phyloP scores from a whole-genome alignment of 2,329 filamentous ascomycete species.

The Trichoderma afroharzianum region DNA sequence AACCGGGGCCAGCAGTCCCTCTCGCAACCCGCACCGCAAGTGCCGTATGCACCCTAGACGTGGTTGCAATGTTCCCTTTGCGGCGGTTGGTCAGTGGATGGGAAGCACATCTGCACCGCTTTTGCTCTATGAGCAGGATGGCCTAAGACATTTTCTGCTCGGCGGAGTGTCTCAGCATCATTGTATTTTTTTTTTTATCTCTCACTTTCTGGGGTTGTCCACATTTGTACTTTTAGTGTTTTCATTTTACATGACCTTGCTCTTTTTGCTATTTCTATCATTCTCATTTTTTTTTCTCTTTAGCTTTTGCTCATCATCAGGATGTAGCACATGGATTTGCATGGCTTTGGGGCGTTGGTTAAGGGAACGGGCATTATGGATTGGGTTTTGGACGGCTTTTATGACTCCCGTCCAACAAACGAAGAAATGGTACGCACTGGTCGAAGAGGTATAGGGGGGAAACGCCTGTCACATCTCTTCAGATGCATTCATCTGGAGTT shows the following conservation, averaged over 20 bases:
- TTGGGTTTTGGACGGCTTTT: conserved; percentile 4
- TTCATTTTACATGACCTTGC: background rate
- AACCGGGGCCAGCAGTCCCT: conserved; percentile 29
- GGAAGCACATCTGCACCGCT: background rate
- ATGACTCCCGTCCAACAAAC: background rate
- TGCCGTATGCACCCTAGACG: conserved; percentile 36
- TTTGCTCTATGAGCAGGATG: background rate
- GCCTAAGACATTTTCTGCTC: background rate
- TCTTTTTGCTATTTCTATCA: conserved; percentile 6
- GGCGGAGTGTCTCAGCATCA: background rate
- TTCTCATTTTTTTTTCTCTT: background rate
- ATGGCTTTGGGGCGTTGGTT: conserved; percentile 31
- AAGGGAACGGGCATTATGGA: conserved; percentile 18
- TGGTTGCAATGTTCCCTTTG: conserved; percentile 23
- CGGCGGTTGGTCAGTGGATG: conserved; percentile 9
- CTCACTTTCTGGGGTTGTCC: conserved; percentile 17
- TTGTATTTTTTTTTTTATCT: conserved; percentile 18
- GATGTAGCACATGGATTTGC: conserved; percentile 27
- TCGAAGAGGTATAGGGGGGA: background rate
- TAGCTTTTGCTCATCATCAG: conserved; percentile 10
- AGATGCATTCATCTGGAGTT: conserved; percentile 22
- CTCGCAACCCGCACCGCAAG: conserved; percentile 29
- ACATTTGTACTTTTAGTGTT: conserved; percentile 1
- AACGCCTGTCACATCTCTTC: conserved; percentile 6
- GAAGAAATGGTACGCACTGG: background rate